Percentiles rank a stretch among this genome's conserved stretches.
phyloP scores from a whole-genome alignment of 2,329 filamentous ascomycete species.

The Penicillium paneum region DNA sequence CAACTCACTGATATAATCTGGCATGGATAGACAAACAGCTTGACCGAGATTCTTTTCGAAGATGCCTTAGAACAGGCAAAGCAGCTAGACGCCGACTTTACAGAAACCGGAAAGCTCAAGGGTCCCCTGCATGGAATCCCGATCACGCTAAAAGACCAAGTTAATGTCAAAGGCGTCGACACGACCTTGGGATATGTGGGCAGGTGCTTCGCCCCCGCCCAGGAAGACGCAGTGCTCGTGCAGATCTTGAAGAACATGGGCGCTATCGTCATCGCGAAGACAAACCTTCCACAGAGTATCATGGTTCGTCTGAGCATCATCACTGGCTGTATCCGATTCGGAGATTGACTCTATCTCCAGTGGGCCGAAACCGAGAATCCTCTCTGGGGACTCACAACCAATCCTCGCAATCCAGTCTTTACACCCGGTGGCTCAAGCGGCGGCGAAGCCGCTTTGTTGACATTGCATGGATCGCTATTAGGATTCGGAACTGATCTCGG shows the following conservation, averaged over 20 bases:
- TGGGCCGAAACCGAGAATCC: conserved; percentile 56
- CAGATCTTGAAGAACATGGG: conserved; percentile 50
- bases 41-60: conserved; percentile 38
- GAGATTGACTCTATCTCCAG: conserved; percentile 24
- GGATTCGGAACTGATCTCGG: conserved; percentile 55
- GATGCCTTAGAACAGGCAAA: conserved; percentile 34
- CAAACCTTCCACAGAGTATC: conserved; percentile 52
- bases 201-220: conserved; percentile 49
- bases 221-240: conserved; percentile 51
- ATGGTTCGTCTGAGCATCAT: conserved; percentile 40
- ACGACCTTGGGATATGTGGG: conserved; percentile 59
- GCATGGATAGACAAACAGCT: conserved; percentile 33
- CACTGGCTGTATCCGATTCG: background rate
- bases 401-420: conserved; percentile 43
- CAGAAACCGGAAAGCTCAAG: conserved; percentile 39
- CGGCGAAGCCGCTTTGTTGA: conserved; percentile 44
- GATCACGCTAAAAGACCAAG: conserved; percentile 60
- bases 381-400: conserved; percentile 50
- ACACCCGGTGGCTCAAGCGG: conserved; percentile 51
- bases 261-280: conserved; percentile 54
- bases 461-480: conserved; percentile 43
- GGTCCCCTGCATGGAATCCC: conserved; percentile 55
- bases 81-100: conserved; percentile 28
- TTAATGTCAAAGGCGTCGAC: conserved; percentile 57
- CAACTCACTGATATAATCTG: background rate